These are phyloP conservation scores for Kurtzmaniella quercitrusa DNA, from an alignment of 1,139 yeast genomes.

Conservation along the genomic window DNA sequence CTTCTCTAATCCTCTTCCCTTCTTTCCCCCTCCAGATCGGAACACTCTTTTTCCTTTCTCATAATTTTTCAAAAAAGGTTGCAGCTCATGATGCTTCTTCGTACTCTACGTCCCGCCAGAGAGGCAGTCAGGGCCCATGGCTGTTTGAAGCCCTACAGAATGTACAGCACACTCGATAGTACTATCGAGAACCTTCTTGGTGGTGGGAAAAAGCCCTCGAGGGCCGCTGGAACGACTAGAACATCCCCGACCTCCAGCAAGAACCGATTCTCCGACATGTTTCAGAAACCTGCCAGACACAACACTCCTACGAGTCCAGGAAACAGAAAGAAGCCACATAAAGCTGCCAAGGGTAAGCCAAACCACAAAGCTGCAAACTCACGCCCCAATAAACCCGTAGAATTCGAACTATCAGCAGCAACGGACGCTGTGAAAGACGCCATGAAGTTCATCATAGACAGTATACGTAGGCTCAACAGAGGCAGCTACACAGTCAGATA, in stretches of 20 bases:
- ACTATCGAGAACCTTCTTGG: neutral
- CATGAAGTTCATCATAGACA: slow-evolving; percentile 24
- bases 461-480: slow-evolving; percentile 19
- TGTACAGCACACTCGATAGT: neutral
- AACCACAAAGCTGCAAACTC: neutral
- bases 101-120: neutral
- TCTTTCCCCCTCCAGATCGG: too few species aligned
- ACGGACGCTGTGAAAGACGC: slow-evolving; percentile 26
- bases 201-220: neutral
- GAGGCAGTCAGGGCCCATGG: neutral
- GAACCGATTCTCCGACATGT: slow-evolving; percentile 2
- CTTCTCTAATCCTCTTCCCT: too few species aligned
- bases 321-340: neutral
- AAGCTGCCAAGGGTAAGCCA: slow-evolving; percentile 4
- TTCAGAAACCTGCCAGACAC: slow-evolving; percentile 4
- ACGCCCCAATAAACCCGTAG: slow-evolving; percentile 7
- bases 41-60: too few species aligned
- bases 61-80: too few species aligned
- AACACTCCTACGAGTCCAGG: neutral
- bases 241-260: slow-evolving; percentile 1
- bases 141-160: neutral
- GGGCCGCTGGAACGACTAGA: neutral
- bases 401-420: slow-evolving; percentile 17
- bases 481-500: slow-evolving; percentile 22
- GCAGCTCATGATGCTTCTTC: neutral